Evolutionary conservation across 225 moss, liverwort and hornwort species (phyloP).

Genomic region (Marchantia paleacea): DNA sequence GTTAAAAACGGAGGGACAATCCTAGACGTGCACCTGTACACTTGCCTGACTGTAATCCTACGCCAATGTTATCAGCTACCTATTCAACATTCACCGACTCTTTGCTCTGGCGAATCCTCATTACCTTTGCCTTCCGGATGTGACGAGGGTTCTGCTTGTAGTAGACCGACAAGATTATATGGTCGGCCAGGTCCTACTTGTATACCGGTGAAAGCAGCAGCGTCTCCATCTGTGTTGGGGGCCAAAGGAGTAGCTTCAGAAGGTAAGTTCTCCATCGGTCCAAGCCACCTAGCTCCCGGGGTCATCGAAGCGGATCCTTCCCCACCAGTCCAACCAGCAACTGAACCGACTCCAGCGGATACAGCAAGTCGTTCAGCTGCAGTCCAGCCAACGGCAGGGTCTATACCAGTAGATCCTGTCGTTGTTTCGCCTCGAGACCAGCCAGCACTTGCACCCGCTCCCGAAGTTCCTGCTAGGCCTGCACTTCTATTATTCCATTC

Average conservation of each 20-base stretch:
- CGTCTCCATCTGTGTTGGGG: not conserved
- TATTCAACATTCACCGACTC: not conserved
- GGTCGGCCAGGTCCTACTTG: not conserved
- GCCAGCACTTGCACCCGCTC: not conserved
- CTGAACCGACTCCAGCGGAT: not conserved
- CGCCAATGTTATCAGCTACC: not conserved
- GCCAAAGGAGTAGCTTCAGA: not conserved
- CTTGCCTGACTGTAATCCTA: slow-evolving; percentile 1
- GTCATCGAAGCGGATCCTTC: not conserved
- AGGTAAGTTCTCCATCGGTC: not conserved
- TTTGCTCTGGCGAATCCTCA: not conserved
- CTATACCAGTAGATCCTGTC: not conserved
- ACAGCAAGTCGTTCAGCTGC: not conserved
- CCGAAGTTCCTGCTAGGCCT: not conserved
- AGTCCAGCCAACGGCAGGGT: not conserved
- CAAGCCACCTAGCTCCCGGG: not conserved
- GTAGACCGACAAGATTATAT: not conserved
- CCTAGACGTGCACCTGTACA: not conserved
- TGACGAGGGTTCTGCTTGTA: not conserved
- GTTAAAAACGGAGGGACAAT: not conserved
- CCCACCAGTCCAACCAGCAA: not conserved
- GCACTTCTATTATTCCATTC: not conserved
- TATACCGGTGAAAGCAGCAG: not conserved
- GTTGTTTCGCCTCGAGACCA: not conserved
- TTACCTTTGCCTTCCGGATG: no score